These are phyloP conservation scores for Lentinula guzmanii DNA, from an alignment of 768 basidiomycete species.

Conservation along the genomic window DNA sequence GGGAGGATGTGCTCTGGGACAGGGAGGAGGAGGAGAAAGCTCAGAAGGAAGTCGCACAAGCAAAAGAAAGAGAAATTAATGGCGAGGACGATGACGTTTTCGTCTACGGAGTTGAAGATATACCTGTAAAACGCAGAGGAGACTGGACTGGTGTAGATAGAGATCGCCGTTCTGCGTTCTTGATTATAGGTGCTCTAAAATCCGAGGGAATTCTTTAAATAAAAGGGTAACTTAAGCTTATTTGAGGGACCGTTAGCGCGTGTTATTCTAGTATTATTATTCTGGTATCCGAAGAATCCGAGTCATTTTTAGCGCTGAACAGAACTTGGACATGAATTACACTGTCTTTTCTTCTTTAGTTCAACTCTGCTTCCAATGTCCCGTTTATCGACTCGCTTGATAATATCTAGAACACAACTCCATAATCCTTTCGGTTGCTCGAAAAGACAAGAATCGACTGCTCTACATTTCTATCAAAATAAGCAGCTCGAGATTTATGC, in stretches of 20 bases:
- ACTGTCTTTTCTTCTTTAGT: background rate
- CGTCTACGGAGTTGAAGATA: conserved; percentile 53
- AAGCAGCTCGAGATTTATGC: conserved; percentile 79
- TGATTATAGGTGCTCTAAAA: conserved; percentile 71
- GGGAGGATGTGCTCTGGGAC: conserved; percentile 79
- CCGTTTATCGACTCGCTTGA: background rate
- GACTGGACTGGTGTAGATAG: conserved; percentile 79
- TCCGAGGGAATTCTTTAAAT: conserved; percentile 52
- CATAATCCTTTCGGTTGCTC: background rate
- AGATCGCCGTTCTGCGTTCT: conserved; percentile 72
- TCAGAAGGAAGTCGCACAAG: conserved; percentile 17
- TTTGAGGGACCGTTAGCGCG: background rate
- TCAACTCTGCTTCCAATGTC: conserved; percentile 1
- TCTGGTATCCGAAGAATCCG: background rate
- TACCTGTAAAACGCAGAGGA: conserved; percentile 37
- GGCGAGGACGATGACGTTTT: conserved; percentile 49
- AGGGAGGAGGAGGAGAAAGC: conserved; percentile 53
- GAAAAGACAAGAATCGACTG: conserved; percentile 24
- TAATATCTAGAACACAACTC: background rate
- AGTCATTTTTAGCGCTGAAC: conserved; percentile 1
- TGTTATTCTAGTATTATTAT: background rate
- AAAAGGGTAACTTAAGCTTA: background rate
- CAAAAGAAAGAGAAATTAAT: conserved; percentile 13
- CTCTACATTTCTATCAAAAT: conserved; percentile 75
- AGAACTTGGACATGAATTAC: background rate